phyloP scores from a whole-genome alignment of 176 grass and related monocot species.

The Carex kokanica region DNA sequence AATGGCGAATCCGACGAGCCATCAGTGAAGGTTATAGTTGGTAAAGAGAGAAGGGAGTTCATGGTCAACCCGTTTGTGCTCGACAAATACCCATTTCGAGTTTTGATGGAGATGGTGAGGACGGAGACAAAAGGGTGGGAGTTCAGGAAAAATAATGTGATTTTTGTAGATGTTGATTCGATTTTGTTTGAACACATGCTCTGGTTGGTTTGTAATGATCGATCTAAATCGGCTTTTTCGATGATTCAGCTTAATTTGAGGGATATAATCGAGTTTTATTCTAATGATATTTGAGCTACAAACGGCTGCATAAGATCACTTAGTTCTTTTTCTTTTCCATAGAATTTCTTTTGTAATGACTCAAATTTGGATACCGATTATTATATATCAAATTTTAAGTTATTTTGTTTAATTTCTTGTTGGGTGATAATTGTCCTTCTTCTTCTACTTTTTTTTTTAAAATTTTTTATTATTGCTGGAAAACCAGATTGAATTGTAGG shows the following conservation, averaged over 20 bases:
- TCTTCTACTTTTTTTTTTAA: neutral
- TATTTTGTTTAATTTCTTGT: neutral
- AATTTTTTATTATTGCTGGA: neutral
- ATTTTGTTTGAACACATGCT: conserved; percentile 95
- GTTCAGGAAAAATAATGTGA: conserved; percentile 12
- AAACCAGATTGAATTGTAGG: neutral
- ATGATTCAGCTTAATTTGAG: conserved; percentile 69
- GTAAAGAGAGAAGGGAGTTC: conserved; percentile 90
- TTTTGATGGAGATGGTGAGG: conserved; percentile 69
- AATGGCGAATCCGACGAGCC: neutral
- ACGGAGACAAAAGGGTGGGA: conserved; percentile 35
- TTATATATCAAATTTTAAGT: neutral
- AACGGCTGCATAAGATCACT: too few species aligned
- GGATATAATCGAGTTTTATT: conserved; percentile 98
- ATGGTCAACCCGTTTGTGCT: conserved; percentile 71
- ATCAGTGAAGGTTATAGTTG: conserved; percentile 72
- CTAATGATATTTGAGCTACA: conserved; percentile 62
- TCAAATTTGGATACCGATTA: neutral
- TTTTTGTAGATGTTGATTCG: conserved; percentile 81
- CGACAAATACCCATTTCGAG: conserved; percentile 78
- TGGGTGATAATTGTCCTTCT: neutral
- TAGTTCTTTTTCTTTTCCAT: neutral
- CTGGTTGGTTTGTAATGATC: conserved; percentile 66
- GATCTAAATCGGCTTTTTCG: conserved; percentile 42
- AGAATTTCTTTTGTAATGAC: neutral